Base-by-base conservation (phyloP, 345 rosid species). In the Camelina hispida region DNA sequence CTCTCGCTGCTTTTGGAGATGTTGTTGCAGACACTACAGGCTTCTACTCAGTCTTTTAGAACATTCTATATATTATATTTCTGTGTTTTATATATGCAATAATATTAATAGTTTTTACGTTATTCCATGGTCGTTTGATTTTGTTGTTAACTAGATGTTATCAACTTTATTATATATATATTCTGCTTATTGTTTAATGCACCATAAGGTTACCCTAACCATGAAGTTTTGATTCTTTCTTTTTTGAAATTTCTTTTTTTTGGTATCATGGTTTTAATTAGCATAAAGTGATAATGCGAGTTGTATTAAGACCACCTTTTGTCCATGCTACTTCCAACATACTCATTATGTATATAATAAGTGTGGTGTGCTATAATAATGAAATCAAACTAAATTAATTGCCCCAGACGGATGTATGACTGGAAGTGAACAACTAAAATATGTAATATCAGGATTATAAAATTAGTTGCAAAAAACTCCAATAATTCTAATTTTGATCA, bases 1-100 rank as follows among this genome's bases (percentile, higher is more conserved):
- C 88, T 44, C 54, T 76, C 7, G 63, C 70, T 76, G 75, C 34
- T 43, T 83, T 81, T 77, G 85, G 84, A 60, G 84, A 87, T 73
- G 82, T 38, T 17, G 78, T 82, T 62, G 83, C 81, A 66, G 81
- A 78, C 69, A 77, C 75, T 47, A 42, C 81, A 60, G 69, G 78
- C 73, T 78, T 78, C 64, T 78, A 78, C 73, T 72, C 81, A 60
- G 52, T 72, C 69, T 78, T 32, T 25, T 78, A 72, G 68, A 59
- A 58, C 68, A 47, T 65, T 71, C 63, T 58, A 30, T 71, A 9
- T 28, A 6, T 18, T 4, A 72, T 58, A 40, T 58, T 40, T 38
- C 7, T 48, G 47, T 56, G 14, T 65, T 44, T 56, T 51, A 59
- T 51, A 50, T 46, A 56, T 54, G 67, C 46, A 66, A 42, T 78